These are phyloP conservation scores for Cordyceps fumosorosea DNA, from an alignment of 2,329 filamentous ascomycete genomes.

Conservation along the genomic window DNA sequence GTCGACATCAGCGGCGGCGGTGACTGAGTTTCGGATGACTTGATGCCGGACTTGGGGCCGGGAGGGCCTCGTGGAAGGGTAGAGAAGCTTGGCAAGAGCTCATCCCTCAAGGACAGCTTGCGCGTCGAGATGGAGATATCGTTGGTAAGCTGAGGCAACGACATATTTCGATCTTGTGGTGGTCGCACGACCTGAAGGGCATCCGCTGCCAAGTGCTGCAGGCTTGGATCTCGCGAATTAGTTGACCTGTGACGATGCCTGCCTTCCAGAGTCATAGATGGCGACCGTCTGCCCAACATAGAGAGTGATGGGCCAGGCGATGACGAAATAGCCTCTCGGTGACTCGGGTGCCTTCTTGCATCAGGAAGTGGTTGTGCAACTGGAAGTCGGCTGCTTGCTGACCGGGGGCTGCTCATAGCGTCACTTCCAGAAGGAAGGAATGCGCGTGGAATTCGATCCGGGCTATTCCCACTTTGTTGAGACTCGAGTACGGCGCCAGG, in stretches of 20 bases:
- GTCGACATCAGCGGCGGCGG: slow-evolving; percentile 20
- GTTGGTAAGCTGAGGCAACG: slow-evolving; percentile 1
- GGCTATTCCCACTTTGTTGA: background rate
- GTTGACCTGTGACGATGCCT: background rate
- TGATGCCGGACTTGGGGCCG: slow-evolving; percentile 11
- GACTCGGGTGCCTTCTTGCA: background rate
- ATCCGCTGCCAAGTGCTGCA: slow-evolving; percentile 27
- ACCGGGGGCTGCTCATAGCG: background rate
- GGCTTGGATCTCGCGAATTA: slow-evolving; percentile 14
- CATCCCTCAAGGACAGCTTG: slow-evolving; percentile 29
- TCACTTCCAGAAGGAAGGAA: background rate
- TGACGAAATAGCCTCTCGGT: background rate
- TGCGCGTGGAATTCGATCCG: background rate
- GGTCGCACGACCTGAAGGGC: slow-evolving; percentile 24
- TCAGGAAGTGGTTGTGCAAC: background rate
- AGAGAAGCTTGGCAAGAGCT: slow-evolving; percentile 17
- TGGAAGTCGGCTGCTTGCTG: slow-evolving; percentile 4
- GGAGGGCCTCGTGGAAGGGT: slow-evolving; percentile 11
- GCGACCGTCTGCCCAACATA: background rate
- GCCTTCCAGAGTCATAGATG: background rate
- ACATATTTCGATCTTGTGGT: slow-evolving; percentile 14
- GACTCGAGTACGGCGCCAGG: background rate
- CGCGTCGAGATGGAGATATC: slow-evolving; percentile 12
- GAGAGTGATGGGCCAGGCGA: background rate
- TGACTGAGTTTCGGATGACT: slow-evolving; percentile 17